Conservation (phyloP, 371 early-diverging fungal genomes). For the Mortierella sp. region DNA sequence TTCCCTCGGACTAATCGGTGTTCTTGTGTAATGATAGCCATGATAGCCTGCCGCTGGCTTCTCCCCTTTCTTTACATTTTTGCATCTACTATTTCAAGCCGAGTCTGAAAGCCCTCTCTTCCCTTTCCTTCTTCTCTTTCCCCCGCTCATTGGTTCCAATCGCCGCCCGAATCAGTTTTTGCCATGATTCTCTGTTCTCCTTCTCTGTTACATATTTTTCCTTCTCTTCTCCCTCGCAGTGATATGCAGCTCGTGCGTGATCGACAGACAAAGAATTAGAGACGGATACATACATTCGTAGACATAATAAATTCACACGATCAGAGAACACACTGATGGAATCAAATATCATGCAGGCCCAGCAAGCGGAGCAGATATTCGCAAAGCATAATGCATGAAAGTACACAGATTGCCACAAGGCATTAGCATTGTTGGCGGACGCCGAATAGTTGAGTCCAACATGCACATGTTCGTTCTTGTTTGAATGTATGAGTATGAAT, state of each 20-base stretch:
- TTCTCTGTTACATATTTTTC: not conserved
- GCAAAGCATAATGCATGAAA: not conserved
- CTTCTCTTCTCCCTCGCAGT: not conserved
- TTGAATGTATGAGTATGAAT: not conserved
- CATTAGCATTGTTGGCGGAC: not conserved
- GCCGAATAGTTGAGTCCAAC: not conserved
- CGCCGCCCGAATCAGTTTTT: constrained; percentile 1
- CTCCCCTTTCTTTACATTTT: not conserved
- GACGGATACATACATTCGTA: not conserved
- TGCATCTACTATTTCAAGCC: not conserved
- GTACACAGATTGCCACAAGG: not conserved
- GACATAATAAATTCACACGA: not conserved
- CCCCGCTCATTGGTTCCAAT: constrained; percentile 3
- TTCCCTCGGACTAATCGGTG: not conserved
- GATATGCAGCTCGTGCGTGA: not conserved
- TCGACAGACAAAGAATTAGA: not conserved
- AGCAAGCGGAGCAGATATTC: not conserved
- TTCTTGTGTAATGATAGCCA: not conserved
- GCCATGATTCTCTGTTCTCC: not conserved
- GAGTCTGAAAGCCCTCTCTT: not conserved
- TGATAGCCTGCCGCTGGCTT: not conserved
- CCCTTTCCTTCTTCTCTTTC: not conserved
- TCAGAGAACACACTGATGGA: not conserved
- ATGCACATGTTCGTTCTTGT: not conserved
- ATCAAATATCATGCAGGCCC: not conserved